Evolutionary conservation across 2,329 filamentous ascomycete genomes (phyloP).

Genomic region (Chalaropsis thielavioides): DNA sequence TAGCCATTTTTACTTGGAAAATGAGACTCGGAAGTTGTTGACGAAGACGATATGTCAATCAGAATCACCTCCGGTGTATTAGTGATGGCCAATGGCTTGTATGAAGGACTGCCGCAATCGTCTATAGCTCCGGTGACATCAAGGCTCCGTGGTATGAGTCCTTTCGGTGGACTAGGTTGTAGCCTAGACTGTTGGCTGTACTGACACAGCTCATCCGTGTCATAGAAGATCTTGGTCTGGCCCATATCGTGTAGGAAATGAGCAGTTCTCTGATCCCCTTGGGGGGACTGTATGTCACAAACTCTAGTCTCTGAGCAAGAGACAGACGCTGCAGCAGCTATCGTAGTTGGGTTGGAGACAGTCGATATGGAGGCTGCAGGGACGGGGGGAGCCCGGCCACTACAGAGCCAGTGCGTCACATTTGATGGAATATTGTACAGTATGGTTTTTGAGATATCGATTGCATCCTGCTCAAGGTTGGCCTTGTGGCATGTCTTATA

Average conservation of each 20-base stretch:
- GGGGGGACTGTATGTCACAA: background rate
- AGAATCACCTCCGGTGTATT: background rate
- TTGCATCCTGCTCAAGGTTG: background rate
- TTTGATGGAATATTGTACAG: background rate
- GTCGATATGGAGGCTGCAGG: background rate
- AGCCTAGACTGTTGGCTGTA: background rate
- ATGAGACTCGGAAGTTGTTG: background rate
- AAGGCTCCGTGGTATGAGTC: background rate
- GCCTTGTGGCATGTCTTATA: background rate
- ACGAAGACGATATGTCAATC: background rate
- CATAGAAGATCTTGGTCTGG: background rate
- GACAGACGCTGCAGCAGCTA: background rate
- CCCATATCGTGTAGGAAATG: background rate
- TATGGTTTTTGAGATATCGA: background rate
- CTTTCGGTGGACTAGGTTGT: background rate
- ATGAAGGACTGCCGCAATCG: background rate
- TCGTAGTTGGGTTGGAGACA: background rate
- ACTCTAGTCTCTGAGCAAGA: background rate
- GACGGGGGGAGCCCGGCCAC: background rate
- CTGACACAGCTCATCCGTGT: background rate
- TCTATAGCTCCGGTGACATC: background rate
- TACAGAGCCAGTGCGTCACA: background rate
- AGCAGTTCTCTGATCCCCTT: too few relatives aligned
- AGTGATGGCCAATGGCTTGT: background rate
- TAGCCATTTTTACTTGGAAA: background rate